phyloP scores from a whole-genome alignment of 345 rosid species.

The Eucalyptus cloeziana region DNA sequence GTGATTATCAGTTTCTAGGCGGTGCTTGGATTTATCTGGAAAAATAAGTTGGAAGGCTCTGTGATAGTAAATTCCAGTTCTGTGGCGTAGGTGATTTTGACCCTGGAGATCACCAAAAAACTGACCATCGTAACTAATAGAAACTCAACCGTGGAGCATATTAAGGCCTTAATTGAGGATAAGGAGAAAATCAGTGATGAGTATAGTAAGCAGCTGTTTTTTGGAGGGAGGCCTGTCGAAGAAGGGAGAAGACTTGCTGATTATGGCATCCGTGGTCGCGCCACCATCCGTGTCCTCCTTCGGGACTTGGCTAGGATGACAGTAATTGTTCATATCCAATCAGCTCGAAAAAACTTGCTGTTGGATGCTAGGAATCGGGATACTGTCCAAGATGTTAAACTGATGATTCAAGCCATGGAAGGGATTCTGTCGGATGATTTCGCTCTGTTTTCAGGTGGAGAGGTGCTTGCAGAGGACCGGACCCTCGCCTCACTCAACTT shows the following conservation, averaged over 20 bases:
- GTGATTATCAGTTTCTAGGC: no score
- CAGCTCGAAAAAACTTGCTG: not conserved
- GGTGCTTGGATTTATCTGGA: not conserved
- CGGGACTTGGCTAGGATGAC: not conserved
- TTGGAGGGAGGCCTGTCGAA: not conserved
- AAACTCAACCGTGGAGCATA: not conserved
- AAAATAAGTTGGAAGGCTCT: not conserved
- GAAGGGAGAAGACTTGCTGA: not conserved
- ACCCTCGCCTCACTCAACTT: not conserved
- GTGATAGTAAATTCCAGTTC: no score
- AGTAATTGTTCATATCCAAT: not conserved
- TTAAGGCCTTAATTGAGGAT: not conserved
- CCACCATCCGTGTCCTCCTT: not conserved
- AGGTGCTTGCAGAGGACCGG: not conserved
- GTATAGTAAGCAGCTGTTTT: no score
- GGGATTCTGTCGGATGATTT: not conserved
- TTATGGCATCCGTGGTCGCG: accelerated
- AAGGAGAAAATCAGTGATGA: not conserved
- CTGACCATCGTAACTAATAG: not conserved
- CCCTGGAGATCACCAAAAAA: not conserved
- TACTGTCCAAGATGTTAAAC: not conserved
- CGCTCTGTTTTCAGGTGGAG: accelerated
- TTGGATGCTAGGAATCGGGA: not conserved
- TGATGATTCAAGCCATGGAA: not conserved
- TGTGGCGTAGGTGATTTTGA: not conserved